These are phyloP conservation scores for Coemansia sp. DNA, from an alignment of 192 early-diverging fungal species.

Conservation along the genomic window DNA sequence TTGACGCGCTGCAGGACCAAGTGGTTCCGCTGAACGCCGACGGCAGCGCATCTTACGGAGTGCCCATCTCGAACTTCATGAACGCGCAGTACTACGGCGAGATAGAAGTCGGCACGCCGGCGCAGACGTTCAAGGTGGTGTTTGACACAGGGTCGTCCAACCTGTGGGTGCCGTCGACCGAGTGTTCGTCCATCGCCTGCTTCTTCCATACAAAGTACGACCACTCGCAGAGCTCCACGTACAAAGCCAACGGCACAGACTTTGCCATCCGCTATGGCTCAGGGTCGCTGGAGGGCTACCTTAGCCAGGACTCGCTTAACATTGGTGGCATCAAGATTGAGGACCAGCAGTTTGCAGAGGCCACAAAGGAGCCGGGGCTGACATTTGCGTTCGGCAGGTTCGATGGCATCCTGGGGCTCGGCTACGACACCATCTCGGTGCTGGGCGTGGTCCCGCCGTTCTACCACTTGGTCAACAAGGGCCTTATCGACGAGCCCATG, in stretches of 20 bases:
- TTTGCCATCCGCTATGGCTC: slow-evolving; percentile 96
- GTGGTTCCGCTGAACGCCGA: slow-evolving; percentile 58
- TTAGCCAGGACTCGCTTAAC: slow-evolving; percentile 77
- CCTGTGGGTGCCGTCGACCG: slow-evolving; percentile 94
- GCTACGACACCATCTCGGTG: slow-evolving; percentile 89
- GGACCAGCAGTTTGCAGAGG: slow-evolving; percentile 92
- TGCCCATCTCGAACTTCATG: slow-evolving; percentile 90
- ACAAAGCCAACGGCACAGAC: slow-evolving; percentile 86
- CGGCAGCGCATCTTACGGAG: slow-evolving; percentile 64
- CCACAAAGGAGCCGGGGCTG: slow-evolving; percentile 93
- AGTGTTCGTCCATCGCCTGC: slow-evolving; percentile 94
- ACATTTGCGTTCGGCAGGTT: slow-evolving; percentile 95
- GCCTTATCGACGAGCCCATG: slow-evolving; percentile 80
- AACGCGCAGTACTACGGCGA: slow-evolving; percentile 98
- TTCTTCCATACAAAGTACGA: slow-evolving; percentile 92
- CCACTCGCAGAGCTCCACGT: slow-evolving; percentile 75
- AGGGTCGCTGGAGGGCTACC: slow-evolving; percentile 92
- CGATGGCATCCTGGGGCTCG: slow-evolving; percentile 96
- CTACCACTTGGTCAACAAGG: slow-evolving; percentile 86
- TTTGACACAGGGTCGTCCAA: slow-evolving; percentile 96
- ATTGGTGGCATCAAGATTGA: slow-evolving; percentile 75
- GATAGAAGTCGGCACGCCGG: slow-evolving; percentile 81
- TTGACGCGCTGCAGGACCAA: slow-evolving; percentile 46
- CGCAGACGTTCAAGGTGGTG: slow-evolving; percentile 89
- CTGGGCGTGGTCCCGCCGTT: slow-evolving; percentile 89